Evolutionary conservation across 345 rosid genomes (phyloP).

Genomic region (Sonneratia caseolaris): DNA sequence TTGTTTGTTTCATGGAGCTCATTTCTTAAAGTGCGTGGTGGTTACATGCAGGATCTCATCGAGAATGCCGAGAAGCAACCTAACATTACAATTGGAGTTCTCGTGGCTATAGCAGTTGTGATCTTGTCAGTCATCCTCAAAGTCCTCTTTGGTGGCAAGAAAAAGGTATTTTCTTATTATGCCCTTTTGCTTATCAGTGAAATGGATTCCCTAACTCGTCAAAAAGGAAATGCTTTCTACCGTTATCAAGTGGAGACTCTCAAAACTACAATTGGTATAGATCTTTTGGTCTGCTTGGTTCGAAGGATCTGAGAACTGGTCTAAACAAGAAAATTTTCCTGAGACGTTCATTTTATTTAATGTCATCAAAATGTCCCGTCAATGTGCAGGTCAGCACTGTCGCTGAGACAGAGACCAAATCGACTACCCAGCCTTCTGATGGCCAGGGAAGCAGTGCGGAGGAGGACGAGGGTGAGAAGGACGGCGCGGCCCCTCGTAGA

Average conservation of each 20-base stretch:
- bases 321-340: not conserved
- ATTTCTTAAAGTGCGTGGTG: not conserved
- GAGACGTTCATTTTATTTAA: not conserved
- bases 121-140: conserved; percentile 20
- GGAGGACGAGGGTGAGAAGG: conserved; percentile 10
- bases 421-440: conserved; percentile 9
- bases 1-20: not conserved
- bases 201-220: not conserved
- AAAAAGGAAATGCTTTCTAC: not conserved
- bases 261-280: not conserved
- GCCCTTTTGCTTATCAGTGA: not conserved
- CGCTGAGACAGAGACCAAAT: not conserved
- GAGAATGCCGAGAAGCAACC: conserved; percentile 48
- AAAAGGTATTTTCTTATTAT: conserved; percentile 6
- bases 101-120: conserved; percentile 25
- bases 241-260: not conserved
- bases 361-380: not conserved
- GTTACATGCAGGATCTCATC: conserved; percentile 26
- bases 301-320: not conserved
- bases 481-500: conserved; percentile 9
- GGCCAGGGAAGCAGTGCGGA: conserved; percentile 9
- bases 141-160: conserved; percentile 32
- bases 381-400: conserved; percentile 13
- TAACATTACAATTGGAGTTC: conserved; percentile 28
- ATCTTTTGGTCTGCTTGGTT: not conserved